Evolutionary conservation across 2,329 filamentous ascomycete genomes (phyloP), one percentile per base, ranked within the genome.

Genomic region (Camptophora hylomeconis): DNA sequence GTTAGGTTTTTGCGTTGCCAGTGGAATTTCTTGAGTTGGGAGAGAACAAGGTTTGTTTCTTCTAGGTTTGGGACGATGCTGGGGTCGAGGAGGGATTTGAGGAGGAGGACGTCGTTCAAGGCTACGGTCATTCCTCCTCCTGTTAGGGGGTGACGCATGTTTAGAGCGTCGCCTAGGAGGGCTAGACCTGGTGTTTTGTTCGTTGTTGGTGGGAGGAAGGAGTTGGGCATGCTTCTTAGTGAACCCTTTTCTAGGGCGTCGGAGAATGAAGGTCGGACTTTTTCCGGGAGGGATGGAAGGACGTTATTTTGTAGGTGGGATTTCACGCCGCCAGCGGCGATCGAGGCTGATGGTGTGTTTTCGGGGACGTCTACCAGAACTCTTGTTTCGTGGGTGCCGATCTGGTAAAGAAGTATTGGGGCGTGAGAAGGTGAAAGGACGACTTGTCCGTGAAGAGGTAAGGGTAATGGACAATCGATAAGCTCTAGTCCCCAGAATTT

Each of bases 121-220:
- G 83, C 89, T 2, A 95, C 89, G 0, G 87, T 95, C 89, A 98
- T 98, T 45, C 89, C 89, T 41, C 89, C 89, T 30, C 89, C 89
- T 0, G 89, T 98, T 8, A 98, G 67, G 2, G 89, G 89, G 57
- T 98, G 89, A n/a, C 89, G 80, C 89, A 98, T 98, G 62, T 98
- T 98, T 67, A 92, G 77, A 9, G 89, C 87, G 52, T 98, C 89
- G 35, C 89, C 89, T 6, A 95, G 67, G 19, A 98, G 63, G 26
- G 93, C 66, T 36, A 93, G 59, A 3, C 82, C 82, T 2, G 74
- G 70, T 7, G 69, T 68, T 24, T 65, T 69, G 49, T 80, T 79
- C 36, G 79, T 80, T 1, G 73, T 69, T 0, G 89, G 73, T 4
- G 89, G 86, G 2, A 98, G 71, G 66, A 80, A 98, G 37, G 79